Evolutionary conservation across 805 yeast genomes (phyloP).

Genomic region (Hanseniaspora guilliermondii): DNA sequence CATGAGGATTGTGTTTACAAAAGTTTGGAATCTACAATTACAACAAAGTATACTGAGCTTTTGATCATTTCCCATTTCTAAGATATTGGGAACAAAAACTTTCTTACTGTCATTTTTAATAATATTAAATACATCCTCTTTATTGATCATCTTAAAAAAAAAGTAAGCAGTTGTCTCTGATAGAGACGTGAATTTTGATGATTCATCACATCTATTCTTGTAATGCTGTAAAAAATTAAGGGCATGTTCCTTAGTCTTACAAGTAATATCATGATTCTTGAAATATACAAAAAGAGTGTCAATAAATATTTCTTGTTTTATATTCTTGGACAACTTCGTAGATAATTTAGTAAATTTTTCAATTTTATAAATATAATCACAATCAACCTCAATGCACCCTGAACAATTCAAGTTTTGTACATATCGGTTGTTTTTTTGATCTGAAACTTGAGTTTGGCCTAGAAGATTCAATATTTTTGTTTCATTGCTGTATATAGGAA

Average conservation of each 20-base stretch:
- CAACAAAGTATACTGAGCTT: neutral
- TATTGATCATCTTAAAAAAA: neutral
- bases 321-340: neutral
- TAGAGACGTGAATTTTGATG: neutral
- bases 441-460: neutral
- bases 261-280: neutral
- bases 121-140: neutral
- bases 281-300: neutral
- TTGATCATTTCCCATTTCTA: neutral
- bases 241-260: neutral
- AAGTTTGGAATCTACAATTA: neutral
- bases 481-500: slow-evolving; percentile 6
- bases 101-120: neutral
- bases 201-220: neutral
- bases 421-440: neutral
- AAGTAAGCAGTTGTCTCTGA: neutral
- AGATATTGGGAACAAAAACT: slow-evolving; percentile 3
- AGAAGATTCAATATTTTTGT: neutral
- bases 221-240: neutral
- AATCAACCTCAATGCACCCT: neutral
- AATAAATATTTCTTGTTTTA: neutral
- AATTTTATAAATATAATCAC: neutral
- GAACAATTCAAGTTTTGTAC: neutral
- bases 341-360: neutral
- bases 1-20: neutral